Evolutionary conservation across 495 filamentous ascomycete genomes (phyloP).

Genomic region (Podospora appendiculata): DNA sequence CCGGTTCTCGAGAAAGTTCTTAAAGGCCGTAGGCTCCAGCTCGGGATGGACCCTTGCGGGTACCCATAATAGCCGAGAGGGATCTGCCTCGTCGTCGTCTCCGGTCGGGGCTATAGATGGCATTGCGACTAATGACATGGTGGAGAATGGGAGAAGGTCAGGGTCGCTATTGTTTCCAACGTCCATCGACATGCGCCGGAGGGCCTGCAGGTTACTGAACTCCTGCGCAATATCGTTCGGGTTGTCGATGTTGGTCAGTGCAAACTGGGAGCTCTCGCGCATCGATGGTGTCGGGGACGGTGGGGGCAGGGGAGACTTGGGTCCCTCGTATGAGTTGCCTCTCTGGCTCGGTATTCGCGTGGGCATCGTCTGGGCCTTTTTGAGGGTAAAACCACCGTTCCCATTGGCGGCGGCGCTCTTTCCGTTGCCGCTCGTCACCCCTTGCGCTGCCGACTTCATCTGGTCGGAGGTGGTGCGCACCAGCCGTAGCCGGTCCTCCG

Average conservation of each 20-base stretch:
- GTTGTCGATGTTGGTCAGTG: conserved; percentile 85
- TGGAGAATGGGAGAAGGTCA: conserved; percentile 78
- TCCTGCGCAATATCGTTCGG: conserved; percentile 92
- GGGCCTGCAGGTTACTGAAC: conserved; percentile 87
- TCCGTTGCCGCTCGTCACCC: conserved; percentile 12
- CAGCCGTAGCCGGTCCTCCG: conserved; percentile 31
- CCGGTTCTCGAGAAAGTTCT: conserved; percentile 88
- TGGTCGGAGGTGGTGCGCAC: conserved; percentile 38
- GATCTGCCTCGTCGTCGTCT: conserved; percentile 77
- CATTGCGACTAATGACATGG: conserved; percentile 49
- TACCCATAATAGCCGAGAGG: conserved; percentile 89
- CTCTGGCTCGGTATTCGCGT: conserved; percentile 37
- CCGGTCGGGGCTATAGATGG: conserved; percentile 69
- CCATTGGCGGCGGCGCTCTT: conserved; percentile 5
- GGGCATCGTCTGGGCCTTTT: conserved; percentile 32
- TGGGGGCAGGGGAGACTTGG: conserved; percentile 36
- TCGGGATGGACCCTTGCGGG: conserved; percentile 91
- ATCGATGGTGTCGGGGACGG: conserved; percentile 53
- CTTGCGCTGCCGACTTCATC: conserved; percentile 5
- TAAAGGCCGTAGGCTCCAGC: conserved; percentile 92
- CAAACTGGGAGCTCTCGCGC: conserved; percentile 63
- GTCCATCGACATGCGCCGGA: conserved; percentile 98
- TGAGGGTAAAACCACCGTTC: conserved; percentile 15
- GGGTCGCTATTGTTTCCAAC: conserved; percentile 85
- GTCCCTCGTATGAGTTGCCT: conserved; percentile 40